Percentiles rank a stretch among this genome's conserved stretches.
Evolutionary conservation across 805 yeast genomes (phyloP).

Genomic region (Candida berthetii): DNA sequence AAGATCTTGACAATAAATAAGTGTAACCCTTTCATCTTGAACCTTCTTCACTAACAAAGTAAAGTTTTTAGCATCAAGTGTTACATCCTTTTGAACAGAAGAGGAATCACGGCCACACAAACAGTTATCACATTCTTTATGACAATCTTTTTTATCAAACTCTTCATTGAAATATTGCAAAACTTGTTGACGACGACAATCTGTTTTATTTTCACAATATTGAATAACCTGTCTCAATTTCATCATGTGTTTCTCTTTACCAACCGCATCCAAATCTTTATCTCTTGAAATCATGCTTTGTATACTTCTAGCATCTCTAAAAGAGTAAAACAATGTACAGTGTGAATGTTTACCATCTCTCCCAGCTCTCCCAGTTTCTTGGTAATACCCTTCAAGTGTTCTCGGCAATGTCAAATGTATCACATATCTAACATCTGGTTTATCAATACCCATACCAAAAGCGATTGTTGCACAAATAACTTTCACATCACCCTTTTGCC

Average conservation of each 20-base stretch:
- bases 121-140: slow-evolving; percentile 84
- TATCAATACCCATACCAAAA: slow-evolving; percentile 99
- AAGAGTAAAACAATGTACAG: slow-evolving; percentile 78
- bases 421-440: slow-evolving; percentile 90
- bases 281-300: slow-evolving; percentile 78
- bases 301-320: slow-evolving; percentile 71
- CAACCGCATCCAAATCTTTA: slow-evolving; percentile 51
- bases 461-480: slow-evolving; percentile 97
- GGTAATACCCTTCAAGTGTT: slow-evolving; percentile 92
- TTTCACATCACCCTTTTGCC: slow-evolving; percentile 72
- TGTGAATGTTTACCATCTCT: slow-evolving; percentile 84
- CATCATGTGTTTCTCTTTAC: slow-evolving; percentile 70
- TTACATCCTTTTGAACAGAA: slow-evolving; percentile 58
- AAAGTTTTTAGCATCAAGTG: slow-evolving; percentile 53
- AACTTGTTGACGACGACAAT: slow-evolving; percentile 86
- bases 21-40: slow-evolving; percentile 59
- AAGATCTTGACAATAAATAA: slow-evolving; percentile 76
- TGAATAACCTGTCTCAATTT: slow-evolving; percentile 80
- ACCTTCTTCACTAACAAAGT: slow-evolving; percentile 51
- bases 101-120: slow-evolving; percentile 32
- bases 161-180: slow-evolving; percentile 85
- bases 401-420: slow-evolving; percentile 85
- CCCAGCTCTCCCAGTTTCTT: slow-evolving; percentile 98
- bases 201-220: slow-evolving; percentile 86
- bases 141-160: slow-evolving; percentile 62